Percentiles rank a stretch among this genome's conserved stretches.
These are phyloP conservation scores for Aspergillus luchuensis DNA, from an alignment of 2,329 filamentous ascomycete species.

Conservation along the genomic window DNA sequence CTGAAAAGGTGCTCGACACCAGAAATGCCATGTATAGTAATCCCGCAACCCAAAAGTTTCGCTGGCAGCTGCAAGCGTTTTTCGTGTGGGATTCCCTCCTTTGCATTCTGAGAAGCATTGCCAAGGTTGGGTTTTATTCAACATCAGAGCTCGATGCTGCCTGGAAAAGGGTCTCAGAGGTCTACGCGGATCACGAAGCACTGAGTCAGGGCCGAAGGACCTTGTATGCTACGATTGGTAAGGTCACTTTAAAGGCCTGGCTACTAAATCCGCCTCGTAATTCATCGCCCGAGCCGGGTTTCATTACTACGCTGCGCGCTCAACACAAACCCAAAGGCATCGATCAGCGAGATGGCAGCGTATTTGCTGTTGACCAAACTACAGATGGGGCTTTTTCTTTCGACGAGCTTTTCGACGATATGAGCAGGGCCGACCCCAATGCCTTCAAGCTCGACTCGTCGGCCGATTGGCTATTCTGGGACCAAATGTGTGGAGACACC, in stretches of 20 bases:
- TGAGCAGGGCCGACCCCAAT: no score
- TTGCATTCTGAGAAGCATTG: conserved; percentile 46
- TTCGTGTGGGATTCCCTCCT: conserved; percentile 55
- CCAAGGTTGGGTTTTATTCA: conserved; percentile 34
- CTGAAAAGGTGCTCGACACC: conserved; percentile 28
- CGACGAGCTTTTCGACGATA: no score
- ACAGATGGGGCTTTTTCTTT: no score
- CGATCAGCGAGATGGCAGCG: no score
- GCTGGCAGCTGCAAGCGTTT: conserved; percentile 47
- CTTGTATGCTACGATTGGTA: background rate
- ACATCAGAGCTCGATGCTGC: background rate
- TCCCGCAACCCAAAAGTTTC: conserved; percentile 38
- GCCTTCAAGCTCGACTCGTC: no score
- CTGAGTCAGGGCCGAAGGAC: background rate
- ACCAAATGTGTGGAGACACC: no score
- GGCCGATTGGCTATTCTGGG: no score
- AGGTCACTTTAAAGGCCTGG: conserved; percentile 16
- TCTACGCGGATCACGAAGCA: background rate
- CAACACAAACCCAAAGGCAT: no score
- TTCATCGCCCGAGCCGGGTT: conserved; percentile 10
- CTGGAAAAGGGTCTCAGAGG: background rate
- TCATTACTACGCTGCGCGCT: conserved; percentile 14
- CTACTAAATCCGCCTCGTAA: conserved; percentile 10
- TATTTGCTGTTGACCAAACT: no score
- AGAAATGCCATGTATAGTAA: conserved; percentile 40